Base-by-base conservation (phyloP, 1,139 yeast genomes). In the Suhomyces panamericanus region DNA sequence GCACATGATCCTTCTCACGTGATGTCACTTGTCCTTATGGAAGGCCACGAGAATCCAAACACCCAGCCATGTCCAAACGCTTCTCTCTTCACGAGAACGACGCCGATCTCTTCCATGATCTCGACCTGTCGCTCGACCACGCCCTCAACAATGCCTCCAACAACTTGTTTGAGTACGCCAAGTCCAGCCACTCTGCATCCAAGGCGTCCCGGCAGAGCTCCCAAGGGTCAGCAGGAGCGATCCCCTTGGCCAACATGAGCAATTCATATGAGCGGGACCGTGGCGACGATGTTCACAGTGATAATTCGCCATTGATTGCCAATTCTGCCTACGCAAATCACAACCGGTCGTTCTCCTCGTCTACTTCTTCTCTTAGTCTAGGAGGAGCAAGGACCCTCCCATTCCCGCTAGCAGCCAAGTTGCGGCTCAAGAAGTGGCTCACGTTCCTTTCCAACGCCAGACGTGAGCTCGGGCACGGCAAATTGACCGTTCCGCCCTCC, bases 101-200 rank as follows among this genome's bases (percentile, higher is more conserved):
- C 26, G 56, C 54, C 38, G 71, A 67, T 39, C 62, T 71, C 13
- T 67, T 71, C 52, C 78, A 73, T 33, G 79, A 74, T 49, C 61
- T 75, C 44, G 80, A 75, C 43, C 58, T 55, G 38, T 69, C 78
- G 24, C 58, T 74, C 38, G 79, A 74, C 48, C 62, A 66, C 42
- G 79, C 79, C 10, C 60, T 74, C 49, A 61, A 69, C 49, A 62
- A 67, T 37, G 78, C 77, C 2, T 60, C 72, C 32, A 66, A 62
- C 46, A 68, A 62, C 44, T 48, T 67, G 39, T 62, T 62, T 47
- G 49, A 55, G 28, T 53, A 56, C 33, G 42, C 44, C 17, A 52
- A 50, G 33, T 40, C 39, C 29, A 50, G 48, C 24, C 30, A 35
- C 17, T 45, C 50, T 28, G 42, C 39, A 22, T 38, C 38, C 39